Conservation (phyloP, 2,329 filamentous ascomycete genomes). For the Paraconiothyrium brasiliense region DNA sequence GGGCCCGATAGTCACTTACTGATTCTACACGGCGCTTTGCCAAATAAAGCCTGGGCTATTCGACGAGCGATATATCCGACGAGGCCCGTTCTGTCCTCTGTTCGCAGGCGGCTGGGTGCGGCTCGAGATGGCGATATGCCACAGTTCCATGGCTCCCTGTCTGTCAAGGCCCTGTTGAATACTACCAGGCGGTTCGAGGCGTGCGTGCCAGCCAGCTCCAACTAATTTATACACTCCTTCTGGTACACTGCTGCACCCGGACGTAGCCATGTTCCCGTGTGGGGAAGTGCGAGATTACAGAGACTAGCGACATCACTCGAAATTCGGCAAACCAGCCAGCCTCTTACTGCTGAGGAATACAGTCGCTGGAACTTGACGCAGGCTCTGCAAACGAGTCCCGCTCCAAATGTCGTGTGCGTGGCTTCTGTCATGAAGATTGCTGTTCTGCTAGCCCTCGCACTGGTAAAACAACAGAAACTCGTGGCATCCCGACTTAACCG, state of each 20-base stretch:
- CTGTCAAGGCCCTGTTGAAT: slow-evolving; percentile 16
- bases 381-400: not conserved
- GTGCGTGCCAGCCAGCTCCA: slow-evolving; percentile 9
- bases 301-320: slow-evolving; percentile 29
- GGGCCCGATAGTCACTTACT: not conserved
- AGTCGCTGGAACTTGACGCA: slow-evolving; percentile 1
- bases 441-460: slow-evolving; percentile 21
- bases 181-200: slow-evolving; percentile 12
- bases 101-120: not conserved
- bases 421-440: slow-evolving; percentile 16
- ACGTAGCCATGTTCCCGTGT: slow-evolving; percentile 29
- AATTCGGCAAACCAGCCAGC: slow-evolving; percentile 21
- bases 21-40: slow-evolving; percentile 5
- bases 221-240: slow-evolving; percentile 19
- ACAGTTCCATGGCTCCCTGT: slow-evolving; percentile 16
- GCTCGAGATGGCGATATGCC: not conserved
- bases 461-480: slow-evolving; percentile 30
- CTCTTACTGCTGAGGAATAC: slow-evolving; percentile 3
- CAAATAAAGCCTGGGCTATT: not conserved
- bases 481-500: slow-evolving; percentile 21
- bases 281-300: slow-evolving; percentile 33
- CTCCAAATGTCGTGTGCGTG: not conserved
- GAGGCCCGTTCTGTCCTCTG: slow-evolving; percentile 1
- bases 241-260: slow-evolving; percentile 13
- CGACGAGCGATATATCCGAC: not conserved